Base-by-base conservation (phyloP, 495 filamentous ascomycete species). In the Penicillium tannophilum region DNA sequence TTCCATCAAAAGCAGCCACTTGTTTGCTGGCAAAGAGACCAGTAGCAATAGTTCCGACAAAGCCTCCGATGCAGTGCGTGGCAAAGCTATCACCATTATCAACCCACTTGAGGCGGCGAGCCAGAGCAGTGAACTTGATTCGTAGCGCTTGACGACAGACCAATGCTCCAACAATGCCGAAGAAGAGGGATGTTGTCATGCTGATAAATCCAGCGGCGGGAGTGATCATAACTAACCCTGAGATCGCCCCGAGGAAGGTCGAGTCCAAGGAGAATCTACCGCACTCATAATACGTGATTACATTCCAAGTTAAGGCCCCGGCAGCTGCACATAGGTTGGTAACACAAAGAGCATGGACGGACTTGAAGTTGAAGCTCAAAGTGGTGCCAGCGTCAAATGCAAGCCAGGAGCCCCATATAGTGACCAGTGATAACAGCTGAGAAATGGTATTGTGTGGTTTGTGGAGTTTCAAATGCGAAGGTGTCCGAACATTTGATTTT, bases 301-400 rank as follows among this genome's bases (percentile, higher is more conserved):
- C 45, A 24, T 73, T 72, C 80, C 80, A 83, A 12, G 78, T 78
- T 28, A 83, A 58, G 1, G 75, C 77, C 2, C 76, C 77, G 0
- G 65, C 69, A 1, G 77, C 71, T 23, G 80, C 80, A 60, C 76
- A 80, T 12, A 82, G 66, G 52, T 81, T 82, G 1, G 79, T 82
- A 23, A 81, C 75, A 54, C 72, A 78, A 42, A 74, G 63, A 6
- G 78, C 75, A 77, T 82, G 79, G 44, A 80, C 66, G 16, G 64
- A 67, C 51, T 76, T 76, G 63, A 80, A 76, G 60, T 78, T 80
- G 2, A 76, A 60, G 1, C 63, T 63, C 8, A 83, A 68, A 0
- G 76, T 78, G 1, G 78, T 79, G 12, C 80, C 80, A 2, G 77
- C 80, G 61, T 85, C 84, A 69, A 86, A 86, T 42, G 80, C 79